Evolutionary conservation across 371 early-diverging fungal species (phyloP).

Genomic region (Dinochytrium kinnereticum): DNA sequence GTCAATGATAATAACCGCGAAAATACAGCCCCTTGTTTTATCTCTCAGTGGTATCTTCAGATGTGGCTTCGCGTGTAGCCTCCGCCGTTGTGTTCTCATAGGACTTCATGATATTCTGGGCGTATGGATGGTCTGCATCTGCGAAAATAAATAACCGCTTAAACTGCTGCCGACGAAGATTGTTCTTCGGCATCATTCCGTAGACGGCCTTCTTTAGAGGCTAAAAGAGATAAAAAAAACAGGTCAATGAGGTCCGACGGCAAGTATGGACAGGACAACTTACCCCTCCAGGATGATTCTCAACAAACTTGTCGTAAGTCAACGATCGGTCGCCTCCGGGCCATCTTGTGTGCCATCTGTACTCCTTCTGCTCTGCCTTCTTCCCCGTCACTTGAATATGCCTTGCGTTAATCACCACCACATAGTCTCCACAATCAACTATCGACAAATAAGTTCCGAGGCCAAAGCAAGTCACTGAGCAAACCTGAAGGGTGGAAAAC

Average conservation of each 20-base stretch:
- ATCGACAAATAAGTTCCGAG: conserved; percentile 12
- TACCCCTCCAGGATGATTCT: conserved; percentile 81
- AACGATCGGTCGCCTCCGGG: conserved; percentile 92
- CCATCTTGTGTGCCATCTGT: conserved; percentile 87
- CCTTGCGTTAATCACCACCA: conserved; percentile 94
- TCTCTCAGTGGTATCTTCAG: not conserved
- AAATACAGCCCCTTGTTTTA: not conserved
- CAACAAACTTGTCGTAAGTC: conserved; percentile 73
- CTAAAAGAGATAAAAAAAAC: conserved; percentile 30
- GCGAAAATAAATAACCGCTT: conserved; percentile 86
- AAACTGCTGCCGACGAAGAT: conserved; percentile 77
- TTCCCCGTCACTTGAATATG: conserved; percentile 85
- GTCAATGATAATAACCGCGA: no score
- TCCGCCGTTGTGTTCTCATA: no score
- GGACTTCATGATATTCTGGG: conserved; percentile 83
- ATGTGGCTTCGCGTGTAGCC: not conserved
- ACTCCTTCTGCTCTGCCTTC: conserved; percentile 87
- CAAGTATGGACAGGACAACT: not conserved
- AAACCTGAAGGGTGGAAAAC: conserved; percentile 89
- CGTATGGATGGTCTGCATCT: conserved; percentile 90
- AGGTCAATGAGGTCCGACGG: no score
- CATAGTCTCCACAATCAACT: conserved; percentile 97
- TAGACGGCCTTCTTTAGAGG: conserved; percentile 88
- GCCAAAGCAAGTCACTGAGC: not conserved
- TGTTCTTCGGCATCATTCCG: conserved; percentile 96